Conservation (phyloP, 2,329 filamentous ascomycete species). For the Colletotrichum musae region DNA sequence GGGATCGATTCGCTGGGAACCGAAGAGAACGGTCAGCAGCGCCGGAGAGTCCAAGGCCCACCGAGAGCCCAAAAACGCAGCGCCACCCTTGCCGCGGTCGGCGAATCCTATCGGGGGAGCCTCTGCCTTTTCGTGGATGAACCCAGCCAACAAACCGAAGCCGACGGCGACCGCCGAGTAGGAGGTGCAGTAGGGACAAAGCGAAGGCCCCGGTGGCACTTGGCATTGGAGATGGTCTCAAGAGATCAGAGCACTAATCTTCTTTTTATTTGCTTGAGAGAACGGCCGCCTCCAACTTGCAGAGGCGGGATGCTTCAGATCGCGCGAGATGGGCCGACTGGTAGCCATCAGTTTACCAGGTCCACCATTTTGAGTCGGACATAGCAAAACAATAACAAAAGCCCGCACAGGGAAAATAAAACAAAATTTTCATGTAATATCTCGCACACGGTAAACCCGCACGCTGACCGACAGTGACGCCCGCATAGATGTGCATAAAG, state of each 20-base stretch:
- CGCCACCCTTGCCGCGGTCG: slow-evolving; percentile 65
- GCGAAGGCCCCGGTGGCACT: slow-evolving; percentile 32
- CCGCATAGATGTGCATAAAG: slow-evolving; percentile 3
- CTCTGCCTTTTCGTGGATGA: slow-evolving; percentile 95
- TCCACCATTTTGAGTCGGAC: slow-evolving; percentile 17
- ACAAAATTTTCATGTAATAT: neutral
- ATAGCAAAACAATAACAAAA: slow-evolving; percentile 27
- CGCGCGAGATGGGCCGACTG: slow-evolving; percentile 24
- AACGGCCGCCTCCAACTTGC: slow-evolving; percentile 17
- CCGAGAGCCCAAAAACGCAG: slow-evolving; percentile 51
- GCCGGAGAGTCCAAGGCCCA: slow-evolving; percentile 48
- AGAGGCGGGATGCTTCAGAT: slow-evolving; percentile 31
- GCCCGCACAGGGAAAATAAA: slow-evolving; percentile 26
- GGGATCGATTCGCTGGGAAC: slow-evolving; percentile 64
- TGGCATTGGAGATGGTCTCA: slow-evolving; percentile 6
- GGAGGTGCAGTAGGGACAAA: neutral
- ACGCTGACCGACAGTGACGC: slow-evolving; percentile 10
- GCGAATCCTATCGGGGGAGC: slow-evolving; percentile 92
- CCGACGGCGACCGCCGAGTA: slow-evolving; percentile 46
- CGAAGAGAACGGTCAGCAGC: slow-evolving; percentile 63
- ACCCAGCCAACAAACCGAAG: slow-evolving; percentile 63
- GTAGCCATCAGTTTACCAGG: slow-evolving; percentile 34
- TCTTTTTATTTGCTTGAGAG: slow-evolving; percentile 36
- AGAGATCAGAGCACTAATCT: slow-evolving; percentile 32
- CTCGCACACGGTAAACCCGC: neutral